These are phyloP conservation scores for Trebouxia sp. DNA, from an alignment of 139 green algal genomes.

Conservation along the genomic window DNA sequence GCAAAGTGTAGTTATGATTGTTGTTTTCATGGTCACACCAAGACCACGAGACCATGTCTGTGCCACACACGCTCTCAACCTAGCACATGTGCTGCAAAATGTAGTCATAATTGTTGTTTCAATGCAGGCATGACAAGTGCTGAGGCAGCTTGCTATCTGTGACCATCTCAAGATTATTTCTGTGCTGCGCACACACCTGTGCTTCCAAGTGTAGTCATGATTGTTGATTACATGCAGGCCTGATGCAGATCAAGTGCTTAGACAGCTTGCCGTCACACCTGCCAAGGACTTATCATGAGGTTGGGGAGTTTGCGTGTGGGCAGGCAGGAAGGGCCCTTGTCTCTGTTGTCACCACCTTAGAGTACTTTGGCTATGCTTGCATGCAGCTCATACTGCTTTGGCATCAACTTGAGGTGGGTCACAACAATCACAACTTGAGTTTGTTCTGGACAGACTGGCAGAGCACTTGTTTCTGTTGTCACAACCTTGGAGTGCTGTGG, in stretches of 20 bases:
- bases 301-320: constrained; percentile 18
- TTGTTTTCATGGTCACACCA: no score
- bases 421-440: no score
- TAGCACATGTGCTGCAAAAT: no score
- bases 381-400: constrained; percentile 16
- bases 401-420: constrained; percentile 24
- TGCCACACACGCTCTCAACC: no score
- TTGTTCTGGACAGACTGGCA: constrained; percentile 6
- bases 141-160: no score
- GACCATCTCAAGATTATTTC: no score
- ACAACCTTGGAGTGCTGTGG: constrained; percentile 17
- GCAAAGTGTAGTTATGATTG: no score
- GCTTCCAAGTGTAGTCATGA: no score
- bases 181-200: no score
- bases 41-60: no score
- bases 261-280: constrained; percentile 16
- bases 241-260: constrained; percentile 24
- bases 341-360: background rate
- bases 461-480: background rate
- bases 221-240: background rate
- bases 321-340: background rate
- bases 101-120: no score
- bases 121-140: no score
- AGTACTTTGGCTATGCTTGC: constrained; percentile 26
- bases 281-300: constrained; percentile 3